Evolutionary conservation across 2,329 filamentous ascomycete species (phyloP), one percentile per base, ranked within the genome.

Genomic region (Paraconiothyrium brasiliense): DNA sequence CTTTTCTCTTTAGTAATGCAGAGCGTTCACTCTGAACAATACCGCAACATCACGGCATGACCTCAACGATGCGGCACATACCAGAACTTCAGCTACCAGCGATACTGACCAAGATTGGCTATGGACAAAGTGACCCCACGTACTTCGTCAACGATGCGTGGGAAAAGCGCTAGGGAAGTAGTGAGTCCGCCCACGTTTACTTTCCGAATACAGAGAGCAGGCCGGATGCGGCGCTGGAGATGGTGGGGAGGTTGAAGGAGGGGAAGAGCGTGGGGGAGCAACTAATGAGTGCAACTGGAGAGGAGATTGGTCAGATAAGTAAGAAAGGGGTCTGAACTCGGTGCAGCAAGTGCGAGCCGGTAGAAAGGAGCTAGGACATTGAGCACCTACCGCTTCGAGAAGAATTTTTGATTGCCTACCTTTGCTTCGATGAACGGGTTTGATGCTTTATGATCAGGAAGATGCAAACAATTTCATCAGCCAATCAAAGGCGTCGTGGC

Each of bases 61-160:
- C 35, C 73, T 78, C 27, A 67, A 76, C 57, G 70, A 77, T 54
- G 47, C 54, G 68, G n/a, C 57, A 75, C n/a, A 60, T 78, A 20
- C 68, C 67, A 6, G 57, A 59, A 8, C 57, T 76, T 2, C 67
- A 65, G 27, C 47, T 75, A 20, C 75, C 76, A 0, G 55, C 77
- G 0, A 37, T 67, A 20, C 75, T 73, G 7, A 76, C 74, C 9
- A 79, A 97, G 90, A 98, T 98, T 76, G 93, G 94, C 74, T 98
- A 95, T 77, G 95, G 94, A 57, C 94, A 98, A 81, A 97, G 93
- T 63, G 98, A 98, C 77, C 94, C 95, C 46, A 98, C 94, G 0
- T 98, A 98, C 81, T 92, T 93, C 71, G 85, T 98, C 72, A 95
- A 89, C 20, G 89, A 89, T 62, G 65, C 73, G 2, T 84, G 88